Evolutionary conservation across 176 grass and related monocot species (phyloP).

Genomic region (Raddia guianensis): DNA sequence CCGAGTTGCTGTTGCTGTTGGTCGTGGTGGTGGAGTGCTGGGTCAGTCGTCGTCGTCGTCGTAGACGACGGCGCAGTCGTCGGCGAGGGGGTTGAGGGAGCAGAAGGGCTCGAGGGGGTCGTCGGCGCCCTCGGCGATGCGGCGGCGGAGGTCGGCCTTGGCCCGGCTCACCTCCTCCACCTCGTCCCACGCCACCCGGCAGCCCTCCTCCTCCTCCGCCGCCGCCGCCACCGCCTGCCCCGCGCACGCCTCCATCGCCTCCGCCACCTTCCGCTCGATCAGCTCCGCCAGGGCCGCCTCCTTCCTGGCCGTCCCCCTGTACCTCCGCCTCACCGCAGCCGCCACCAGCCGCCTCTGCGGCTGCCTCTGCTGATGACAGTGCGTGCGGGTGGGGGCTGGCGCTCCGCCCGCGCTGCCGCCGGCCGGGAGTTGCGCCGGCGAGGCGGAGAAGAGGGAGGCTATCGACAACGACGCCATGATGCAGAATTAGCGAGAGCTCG

Average conservation of each 20-base stretch:
- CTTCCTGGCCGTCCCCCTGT: constrained; percentile 71
- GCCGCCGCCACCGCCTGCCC: constrained; percentile 21
- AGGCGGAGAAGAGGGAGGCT: not conserved
- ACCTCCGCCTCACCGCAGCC: constrained; percentile 43
- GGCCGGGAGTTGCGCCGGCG: not conserved
- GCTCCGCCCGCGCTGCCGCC: not conserved
- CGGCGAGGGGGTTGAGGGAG: constrained; percentile 48
- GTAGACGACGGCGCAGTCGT: constrained; percentile 60
- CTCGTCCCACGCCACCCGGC: constrained; percentile 82
- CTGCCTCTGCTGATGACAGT: not conserved
- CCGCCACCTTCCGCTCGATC: constrained; percentile 80
- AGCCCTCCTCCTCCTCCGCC: constrained; percentile 31
- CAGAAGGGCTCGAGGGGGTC: constrained; percentile 82
- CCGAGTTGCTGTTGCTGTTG: not conserved
- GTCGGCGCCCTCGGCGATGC: constrained; percentile 41
- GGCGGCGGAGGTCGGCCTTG: constrained; percentile 64
- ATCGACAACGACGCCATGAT: constrained; percentile 2
- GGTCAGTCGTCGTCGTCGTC: constrained; percentile 39
- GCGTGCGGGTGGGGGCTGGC: not conserved
- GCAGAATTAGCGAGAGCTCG: not conserved
- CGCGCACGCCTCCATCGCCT: constrained; percentile 65
- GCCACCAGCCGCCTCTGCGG: constrained; percentile 14
- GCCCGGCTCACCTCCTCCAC: constrained; percentile 84
- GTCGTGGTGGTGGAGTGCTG: not conserved
- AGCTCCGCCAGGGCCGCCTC: constrained; percentile 66